These are phyloP conservation scores for Lachancea kluyveri DNA, from an alignment of 805 yeast genomes.

Conservation along the genomic window DNA sequence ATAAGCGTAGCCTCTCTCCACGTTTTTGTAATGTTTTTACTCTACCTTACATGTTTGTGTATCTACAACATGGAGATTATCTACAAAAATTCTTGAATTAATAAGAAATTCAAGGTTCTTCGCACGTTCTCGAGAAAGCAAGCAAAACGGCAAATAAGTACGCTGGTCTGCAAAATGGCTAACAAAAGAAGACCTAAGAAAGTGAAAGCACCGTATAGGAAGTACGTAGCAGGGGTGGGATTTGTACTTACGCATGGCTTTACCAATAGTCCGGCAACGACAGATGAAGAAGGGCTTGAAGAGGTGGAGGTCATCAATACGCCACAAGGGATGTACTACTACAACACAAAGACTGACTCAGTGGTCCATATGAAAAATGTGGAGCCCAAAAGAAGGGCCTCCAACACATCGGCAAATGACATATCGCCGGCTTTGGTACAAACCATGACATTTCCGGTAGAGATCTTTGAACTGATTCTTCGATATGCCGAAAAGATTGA, in stretches of 20 bases:
- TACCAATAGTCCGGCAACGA: conserved; percentile 19
- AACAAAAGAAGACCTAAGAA: conserved; percentile 85
- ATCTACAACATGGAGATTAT: too few species aligned
- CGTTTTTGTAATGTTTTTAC: too few species aligned
- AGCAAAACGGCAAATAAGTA: neutral
- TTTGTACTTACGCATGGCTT: conserved; percentile 36
- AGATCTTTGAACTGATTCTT: conserved; percentile 39
- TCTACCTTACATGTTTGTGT: too few species aligned
- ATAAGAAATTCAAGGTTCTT: too few species aligned
- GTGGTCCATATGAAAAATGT: conserved; percentile 6
- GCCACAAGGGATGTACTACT: conserved; percentile 15
- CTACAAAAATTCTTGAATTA: too few species aligned
- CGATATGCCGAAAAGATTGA: conserved; percentile 13
- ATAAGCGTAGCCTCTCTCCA: too few species aligned
- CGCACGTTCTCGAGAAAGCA: too few species aligned
- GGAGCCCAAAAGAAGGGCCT: neutral
- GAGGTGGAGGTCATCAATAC: conserved; percentile 8
- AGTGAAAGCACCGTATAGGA: conserved; percentile 69
- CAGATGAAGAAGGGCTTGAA: conserved; percentile 5
- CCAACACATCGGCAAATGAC: neutral
- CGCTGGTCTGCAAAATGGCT: conserved; percentile 46
- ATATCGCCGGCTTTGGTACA: neutral
- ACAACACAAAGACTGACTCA: conserved; percentile 13
- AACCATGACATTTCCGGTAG: conserved; percentile 40
- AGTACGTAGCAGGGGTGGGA: conserved; percentile 51